Percentiles rank a stretch among this genome's conserved stretches.
Evolutionary conservation across 495 filamentous ascomycete species (phyloP).

Genomic region (Podospora didyma): DNA sequence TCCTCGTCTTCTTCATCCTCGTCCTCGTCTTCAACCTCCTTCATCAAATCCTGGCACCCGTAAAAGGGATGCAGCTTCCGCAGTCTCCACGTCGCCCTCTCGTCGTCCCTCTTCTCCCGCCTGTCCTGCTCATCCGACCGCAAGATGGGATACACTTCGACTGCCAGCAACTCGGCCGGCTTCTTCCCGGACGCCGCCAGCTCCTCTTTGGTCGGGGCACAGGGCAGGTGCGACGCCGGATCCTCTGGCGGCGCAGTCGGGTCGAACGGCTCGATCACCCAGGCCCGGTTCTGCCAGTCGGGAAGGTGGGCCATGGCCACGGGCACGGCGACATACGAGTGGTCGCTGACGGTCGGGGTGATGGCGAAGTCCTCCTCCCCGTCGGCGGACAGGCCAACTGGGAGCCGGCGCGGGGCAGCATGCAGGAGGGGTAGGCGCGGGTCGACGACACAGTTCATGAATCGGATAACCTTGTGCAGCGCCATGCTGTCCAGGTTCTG

Average conservation of each 20-base stretch:
- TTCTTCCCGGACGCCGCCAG: background rate
- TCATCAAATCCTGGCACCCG: background rate
- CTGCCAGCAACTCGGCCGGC: background rate
- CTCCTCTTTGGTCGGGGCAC: background rate
- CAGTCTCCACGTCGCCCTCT: slow-evolving; percentile 9
- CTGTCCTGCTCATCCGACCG: slow-evolving; percentile 12
- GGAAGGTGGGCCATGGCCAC: slow-evolving; percentile 9
- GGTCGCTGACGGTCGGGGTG: slow-evolving; percentile 6
- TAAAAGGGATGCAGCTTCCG: slow-evolving; percentile 8
- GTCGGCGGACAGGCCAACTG: background rate
- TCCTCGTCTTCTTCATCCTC: background rate
- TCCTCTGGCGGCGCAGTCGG: slow-evolving; percentile 3
- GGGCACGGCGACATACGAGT: slow-evolving; percentile 16
- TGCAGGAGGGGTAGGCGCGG: slow-evolving; percentile 11
- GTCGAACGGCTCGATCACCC: slow-evolving; percentile 24
- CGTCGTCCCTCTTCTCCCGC: slow-evolving; percentile 2
- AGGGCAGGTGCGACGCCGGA: background rate
- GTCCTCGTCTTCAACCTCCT: background rate
- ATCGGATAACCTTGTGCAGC: background rate
- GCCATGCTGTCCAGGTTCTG: background rate
- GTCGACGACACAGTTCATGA: slow-evolving; percentile 15
- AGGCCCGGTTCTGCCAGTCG: slow-evolving; percentile 8
- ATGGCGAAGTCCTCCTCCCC: background rate
- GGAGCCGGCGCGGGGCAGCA: slow-evolving; percentile 3
- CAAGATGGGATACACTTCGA: slow-evolving; percentile 16